A percentile compares a stretch with the other conserved stretches of the same genome.
These are phyloP conservation scores for Wickerhamomyces hampshirensis DNA, from an alignment of 805 yeast species.

Conservation along the genomic window DNA sequence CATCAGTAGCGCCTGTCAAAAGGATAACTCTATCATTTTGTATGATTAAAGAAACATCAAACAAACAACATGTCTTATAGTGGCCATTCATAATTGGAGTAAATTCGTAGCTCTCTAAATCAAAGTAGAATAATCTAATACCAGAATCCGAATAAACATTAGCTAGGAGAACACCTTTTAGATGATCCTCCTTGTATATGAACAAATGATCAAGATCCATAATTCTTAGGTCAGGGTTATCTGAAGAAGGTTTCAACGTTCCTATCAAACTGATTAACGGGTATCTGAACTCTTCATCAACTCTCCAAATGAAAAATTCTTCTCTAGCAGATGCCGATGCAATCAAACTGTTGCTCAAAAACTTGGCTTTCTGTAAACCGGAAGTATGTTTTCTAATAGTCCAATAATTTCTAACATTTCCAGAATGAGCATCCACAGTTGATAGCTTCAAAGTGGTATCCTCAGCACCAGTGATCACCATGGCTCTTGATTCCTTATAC, in stretches of 20 bases:
- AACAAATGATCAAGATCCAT: conserved; percentile 72
- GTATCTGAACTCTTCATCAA: conserved; percentile 32
- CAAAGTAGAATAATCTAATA: conserved; percentile 59
- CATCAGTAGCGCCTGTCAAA: conserved; percentile 77
- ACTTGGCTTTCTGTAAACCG: conserved; percentile 73
- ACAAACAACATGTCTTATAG: conserved; percentile 74
- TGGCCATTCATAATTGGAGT: conserved; percentile 38
- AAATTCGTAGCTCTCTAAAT: conserved; percentile 34
- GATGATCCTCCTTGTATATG: conserved; percentile 25
- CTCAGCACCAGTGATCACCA: conserved; percentile 79
- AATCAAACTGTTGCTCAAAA: conserved; percentile 46
- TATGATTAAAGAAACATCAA: conserved; percentile 49
- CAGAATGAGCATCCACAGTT: conserved; percentile 28
- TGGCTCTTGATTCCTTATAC: conserved; percentile 22
- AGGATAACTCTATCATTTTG: conserved; percentile 30
- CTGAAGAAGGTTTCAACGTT: conserved; percentile 48
- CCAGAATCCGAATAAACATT: conserved; percentile 85
- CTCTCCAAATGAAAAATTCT: conserved; percentile 78
- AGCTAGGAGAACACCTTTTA: conserved; percentile 46
- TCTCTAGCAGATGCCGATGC: conserved; percentile 77
- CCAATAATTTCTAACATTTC: conserved; percentile 46
- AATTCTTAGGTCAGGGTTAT: conserved; percentile 78
- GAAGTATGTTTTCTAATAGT: conserved; percentile 79
- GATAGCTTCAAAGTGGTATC: conserved; percentile 77
- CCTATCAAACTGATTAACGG: conserved; percentile 48